These are phyloP conservation scores for Podila verticillata DNA, from an alignment of 192 early-diverging fungal genomes.

Conservation along the genomic window DNA sequence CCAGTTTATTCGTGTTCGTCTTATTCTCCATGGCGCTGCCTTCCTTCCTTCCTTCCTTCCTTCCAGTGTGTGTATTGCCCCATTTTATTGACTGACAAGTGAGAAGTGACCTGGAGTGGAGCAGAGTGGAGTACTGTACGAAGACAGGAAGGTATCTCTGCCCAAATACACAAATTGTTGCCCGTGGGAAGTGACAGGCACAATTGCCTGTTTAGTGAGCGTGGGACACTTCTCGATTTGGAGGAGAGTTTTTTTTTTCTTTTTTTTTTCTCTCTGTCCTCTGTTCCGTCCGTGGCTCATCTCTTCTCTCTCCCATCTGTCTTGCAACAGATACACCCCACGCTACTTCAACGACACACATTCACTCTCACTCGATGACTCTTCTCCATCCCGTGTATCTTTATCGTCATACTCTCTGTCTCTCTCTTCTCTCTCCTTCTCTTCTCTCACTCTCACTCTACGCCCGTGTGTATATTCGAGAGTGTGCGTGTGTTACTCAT, in stretches of 20 bases:
- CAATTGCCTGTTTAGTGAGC: constrained; percentile 4
- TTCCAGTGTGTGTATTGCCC: too few species aligned
- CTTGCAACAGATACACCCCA: not conserved
- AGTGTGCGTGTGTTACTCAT: too few species aligned
- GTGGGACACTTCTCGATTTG: constrained; percentile 9
- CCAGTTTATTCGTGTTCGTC: too few species aligned
- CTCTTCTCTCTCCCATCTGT: not conserved
- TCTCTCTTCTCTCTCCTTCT: too few species aligned
- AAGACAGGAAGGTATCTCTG: not conserved
- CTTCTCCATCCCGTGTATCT: too few species aligned
- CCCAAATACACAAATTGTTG: not conserved
- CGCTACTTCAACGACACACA: not conserved
- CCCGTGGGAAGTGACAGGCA: not conserved
- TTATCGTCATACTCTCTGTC: too few species aligned
- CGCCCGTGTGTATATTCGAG: too few species aligned
- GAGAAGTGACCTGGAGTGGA: not conserved
- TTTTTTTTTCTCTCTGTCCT: not conserved
- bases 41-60: too few species aligned
- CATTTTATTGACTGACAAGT: not conserved
- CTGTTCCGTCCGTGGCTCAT: not conserved
- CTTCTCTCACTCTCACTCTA: too few species aligned
- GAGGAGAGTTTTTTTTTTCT: not conserved
- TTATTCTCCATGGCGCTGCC: too few species aligned
- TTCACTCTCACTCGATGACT: too few species aligned
- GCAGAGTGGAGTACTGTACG: not conserved